Base-by-base conservation (phyloP, 129 eudicot genomes). In the Sambucus nigra region DNA sequence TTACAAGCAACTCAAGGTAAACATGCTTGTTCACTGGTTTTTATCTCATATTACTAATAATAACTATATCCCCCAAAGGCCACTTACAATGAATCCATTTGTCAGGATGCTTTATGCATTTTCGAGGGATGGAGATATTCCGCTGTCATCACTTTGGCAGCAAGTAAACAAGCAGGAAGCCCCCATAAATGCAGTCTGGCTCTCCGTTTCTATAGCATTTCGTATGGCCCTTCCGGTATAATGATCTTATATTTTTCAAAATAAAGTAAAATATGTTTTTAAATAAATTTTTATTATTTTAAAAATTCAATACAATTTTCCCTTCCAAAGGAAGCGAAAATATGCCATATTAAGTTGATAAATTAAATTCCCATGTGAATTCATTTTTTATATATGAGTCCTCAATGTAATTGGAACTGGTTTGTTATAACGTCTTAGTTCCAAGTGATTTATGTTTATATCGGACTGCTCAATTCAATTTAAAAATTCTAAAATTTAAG, bases 121-220 rank as follows among this genome's bases (percentile, higher is more conserved):
- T 76, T 86, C 99, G 32, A 82, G 99, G 79, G 99, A 91, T 45
- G 89, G 95, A 28, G 99, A 95, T 1, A 86, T 91, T 95, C 99
- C 99, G 20, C 82, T 79, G 25, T 91, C 99, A 25, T 60, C 78
- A 0, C 4, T 81, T 15, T 91, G 99, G 99, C 95, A 86, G 65
- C 79, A 79, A 72, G 99, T 91, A 33, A 91, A 91, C 66, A 48
- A 55, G 55, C 86, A 91, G 5, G 99, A 91, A 61, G 94, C 86
- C 58, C 99, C 99, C 51, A 51, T 91, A 29, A 73, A 91, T 21
- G 95, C 99, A 23, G 99, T 91, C 35, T 91, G 99, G 99, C 65
- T 79, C 48, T 91, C 99, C 0, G 87, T 87, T 26, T 52, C 75
- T 44, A 70, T 91, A 56, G 71, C 99, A 8, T 91, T 91, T 67